Percentiles rank a stretch among this genome's conserved stretches.
Conservation (phyloP, 2,329 filamentous ascomycete genomes). For the Ophiostoma tasmaniense region DNA sequence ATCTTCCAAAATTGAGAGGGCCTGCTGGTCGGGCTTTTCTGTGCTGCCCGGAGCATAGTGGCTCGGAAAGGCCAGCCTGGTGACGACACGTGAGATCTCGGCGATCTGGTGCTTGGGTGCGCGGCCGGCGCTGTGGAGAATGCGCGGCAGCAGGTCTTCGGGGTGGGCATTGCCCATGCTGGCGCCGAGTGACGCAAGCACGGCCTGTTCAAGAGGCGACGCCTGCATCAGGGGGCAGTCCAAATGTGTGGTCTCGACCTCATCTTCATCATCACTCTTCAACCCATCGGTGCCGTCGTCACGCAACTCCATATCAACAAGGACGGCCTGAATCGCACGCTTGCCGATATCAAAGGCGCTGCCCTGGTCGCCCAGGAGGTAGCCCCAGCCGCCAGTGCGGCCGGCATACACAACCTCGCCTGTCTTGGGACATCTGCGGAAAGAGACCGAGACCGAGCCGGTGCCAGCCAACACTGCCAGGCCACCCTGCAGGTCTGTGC, state of each 20-base stretch:
- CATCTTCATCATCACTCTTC: neutral
- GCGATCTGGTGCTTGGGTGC: slow-evolving; percentile 16
- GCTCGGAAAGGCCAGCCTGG: slow-evolving; percentile 9
- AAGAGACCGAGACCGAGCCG: slow-evolving; percentile 9
- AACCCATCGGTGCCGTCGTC: slow-evolving; percentile 6
- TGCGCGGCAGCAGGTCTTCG: slow-evolving; percentile 10
- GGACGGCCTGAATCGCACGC: slow-evolving; percentile 13
- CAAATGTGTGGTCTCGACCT: neutral
- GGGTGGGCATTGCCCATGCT: neutral
- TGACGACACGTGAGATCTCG: slow-evolving; percentile 12
- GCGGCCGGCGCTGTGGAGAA: slow-evolving; percentile 10
- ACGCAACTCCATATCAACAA: slow-evolving; percentile 12
- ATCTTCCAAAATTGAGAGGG: neutral
- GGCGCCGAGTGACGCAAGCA: slow-evolving; percentile 4
- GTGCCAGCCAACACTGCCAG: slow-evolving; percentile 9
- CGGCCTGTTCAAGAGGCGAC: neutral
- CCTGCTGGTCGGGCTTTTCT: neutral
- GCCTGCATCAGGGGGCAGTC: neutral
- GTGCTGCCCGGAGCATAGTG: neutral
- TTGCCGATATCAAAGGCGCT: slow-evolving; percentile 14
- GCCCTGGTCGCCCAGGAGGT: slow-evolving; percentile 13
- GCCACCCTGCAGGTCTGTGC: slow-evolving; percentile 11
- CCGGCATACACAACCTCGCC: neutral
- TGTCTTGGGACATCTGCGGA: neutral
- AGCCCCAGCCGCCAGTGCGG: slow-evolving; percentile 14